Evolutionary conservation across 2,329 filamentous ascomycete species (phyloP).

Genomic region (Incumbomyces delicatus): DNA sequence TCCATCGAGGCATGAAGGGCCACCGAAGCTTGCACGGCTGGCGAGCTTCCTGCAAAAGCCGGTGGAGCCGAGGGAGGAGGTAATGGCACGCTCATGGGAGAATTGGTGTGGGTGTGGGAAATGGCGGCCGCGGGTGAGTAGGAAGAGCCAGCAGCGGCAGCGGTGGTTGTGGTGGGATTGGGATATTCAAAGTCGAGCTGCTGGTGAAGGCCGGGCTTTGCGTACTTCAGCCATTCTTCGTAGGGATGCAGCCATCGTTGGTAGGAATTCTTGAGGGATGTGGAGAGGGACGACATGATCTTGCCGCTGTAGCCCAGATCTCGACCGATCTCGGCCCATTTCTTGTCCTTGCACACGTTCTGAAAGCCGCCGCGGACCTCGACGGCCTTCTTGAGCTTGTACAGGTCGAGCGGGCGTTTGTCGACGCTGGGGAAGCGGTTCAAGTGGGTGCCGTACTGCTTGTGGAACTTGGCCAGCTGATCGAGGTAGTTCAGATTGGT

Average conservation of each 20-base stretch:
- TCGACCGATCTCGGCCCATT: constrained; percentile 96
- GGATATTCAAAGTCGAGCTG: constrained; percentile 79
- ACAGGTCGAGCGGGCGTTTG: constrained; percentile 91
- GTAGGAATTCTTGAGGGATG: constrained; percentile 95
- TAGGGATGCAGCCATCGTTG: constrained; percentile 95
- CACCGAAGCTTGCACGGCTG: constrained; percentile 50
- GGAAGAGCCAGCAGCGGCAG: constrained; percentile 41
- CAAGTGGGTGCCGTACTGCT: constrained; percentile 86
- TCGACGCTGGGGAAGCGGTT: constrained; percentile 94
- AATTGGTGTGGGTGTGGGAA: constrained; percentile 48
- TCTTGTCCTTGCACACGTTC: constrained; percentile 92
- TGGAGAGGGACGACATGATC: constrained; percentile 98
- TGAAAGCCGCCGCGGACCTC: constrained; percentile 92
- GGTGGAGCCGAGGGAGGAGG: constrained; percentile 36
- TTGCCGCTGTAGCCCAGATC: constrained; percentile 97
- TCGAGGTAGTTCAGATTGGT: constrained; percentile 95
- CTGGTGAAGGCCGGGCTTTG: constrained; percentile 93
- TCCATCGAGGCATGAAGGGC: constrained; percentile 47
- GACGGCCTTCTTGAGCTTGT: constrained; percentile 92
- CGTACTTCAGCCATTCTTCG: constrained; percentile 82
- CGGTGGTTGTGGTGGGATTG: too few species aligned
- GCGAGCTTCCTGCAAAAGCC: constrained; percentile 39
- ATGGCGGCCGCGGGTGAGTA: constrained; percentile 54
- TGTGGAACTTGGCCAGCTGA: constrained; percentile 90
- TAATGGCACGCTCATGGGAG: constrained; percentile 53